These are phyloP conservation scores for Komagataella pseudopastoris DNA, from an alignment of 805 yeast species.

Conservation along the genomic window DNA sequence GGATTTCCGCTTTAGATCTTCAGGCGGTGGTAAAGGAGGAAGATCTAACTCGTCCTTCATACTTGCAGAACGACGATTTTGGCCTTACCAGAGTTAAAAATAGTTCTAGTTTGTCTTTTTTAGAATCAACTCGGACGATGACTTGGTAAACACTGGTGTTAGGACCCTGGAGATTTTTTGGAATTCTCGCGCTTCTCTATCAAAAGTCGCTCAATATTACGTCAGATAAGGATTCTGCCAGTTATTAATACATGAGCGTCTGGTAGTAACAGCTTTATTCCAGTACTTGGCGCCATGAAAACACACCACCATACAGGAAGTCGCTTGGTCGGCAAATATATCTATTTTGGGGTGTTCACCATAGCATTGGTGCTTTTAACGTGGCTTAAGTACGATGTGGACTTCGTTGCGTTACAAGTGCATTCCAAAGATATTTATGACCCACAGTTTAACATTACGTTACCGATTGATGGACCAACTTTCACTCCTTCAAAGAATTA, in stretches of 20 bases:
- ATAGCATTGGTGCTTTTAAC: not conserved
- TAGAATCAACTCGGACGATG: not conserved
- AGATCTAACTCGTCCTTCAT: not conserved
- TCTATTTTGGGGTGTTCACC: not conserved
- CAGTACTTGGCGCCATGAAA: not conserved
- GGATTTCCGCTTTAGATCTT: not conserved
- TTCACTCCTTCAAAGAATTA: slow-evolving; percentile 26
- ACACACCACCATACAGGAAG: not conserved
- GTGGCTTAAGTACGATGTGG: not conserved
- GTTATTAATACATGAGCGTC: not conserved
- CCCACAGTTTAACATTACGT: slow-evolving; percentile 1
- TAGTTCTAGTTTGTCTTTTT: not conserved
- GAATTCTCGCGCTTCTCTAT: not conserved
- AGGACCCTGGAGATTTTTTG: not conserved
- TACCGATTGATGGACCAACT: slow-evolving; percentile 21
- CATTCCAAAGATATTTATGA: not conserved
- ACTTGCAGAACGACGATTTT: not conserved
- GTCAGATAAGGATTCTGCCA: not conserved
- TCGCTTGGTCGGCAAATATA: not conserved
- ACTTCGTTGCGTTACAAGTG: not conserved
- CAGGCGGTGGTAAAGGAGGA: not conserved
- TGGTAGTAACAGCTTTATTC: not conserved
- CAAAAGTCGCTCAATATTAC: not conserved
- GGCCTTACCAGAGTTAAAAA: not conserved
- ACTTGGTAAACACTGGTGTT: not conserved